Percentiles rank a stretch among this genome's conserved stretches.
Conservation (phyloP, 2,329 filamentous ascomycete species). For the Sclerotinia glacialis region DNA sequence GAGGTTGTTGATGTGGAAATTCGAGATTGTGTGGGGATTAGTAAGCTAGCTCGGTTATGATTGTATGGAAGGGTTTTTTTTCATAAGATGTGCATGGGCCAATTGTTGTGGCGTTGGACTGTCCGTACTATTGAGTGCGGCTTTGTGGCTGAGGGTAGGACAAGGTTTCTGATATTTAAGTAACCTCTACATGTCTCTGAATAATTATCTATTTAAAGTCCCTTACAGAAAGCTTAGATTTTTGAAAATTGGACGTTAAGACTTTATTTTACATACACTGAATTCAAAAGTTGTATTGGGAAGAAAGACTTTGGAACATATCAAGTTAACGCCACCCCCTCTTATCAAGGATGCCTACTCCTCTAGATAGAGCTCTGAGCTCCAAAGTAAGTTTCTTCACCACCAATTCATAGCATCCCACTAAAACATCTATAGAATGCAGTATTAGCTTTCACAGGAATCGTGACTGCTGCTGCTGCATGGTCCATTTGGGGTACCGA, state of each 20-base stretch:
- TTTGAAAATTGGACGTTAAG: neutral
- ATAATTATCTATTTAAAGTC: neutral
- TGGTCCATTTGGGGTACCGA: constrained; percentile 82
- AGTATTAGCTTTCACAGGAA: constrained; percentile 72
- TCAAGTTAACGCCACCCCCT: constrained; percentile 17
- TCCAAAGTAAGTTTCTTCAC: constrained; percentile 56
- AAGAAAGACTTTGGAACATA: neutral
- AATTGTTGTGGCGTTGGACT: neutral
- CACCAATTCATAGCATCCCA: neutral
- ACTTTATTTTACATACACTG: neutral
- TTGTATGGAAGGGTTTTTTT: constrained; percentile 16
- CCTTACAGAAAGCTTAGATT: neutral
- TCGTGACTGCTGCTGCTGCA: constrained; percentile 75
- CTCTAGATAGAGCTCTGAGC: constrained; percentile 64
- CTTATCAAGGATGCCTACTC: constrained; percentile 59
- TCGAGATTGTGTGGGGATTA: constrained; percentile 26
- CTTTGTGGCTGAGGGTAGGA: neutral
- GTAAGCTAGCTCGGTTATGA: constrained; percentile 25
- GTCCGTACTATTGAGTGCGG: neutral
- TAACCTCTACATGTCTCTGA: neutral
- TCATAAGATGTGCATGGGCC: constrained; percentile 1
- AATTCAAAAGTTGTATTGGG: neutral
- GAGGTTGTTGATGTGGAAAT: constrained; percentile 22
- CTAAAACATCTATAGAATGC: constrained; percentile 53
- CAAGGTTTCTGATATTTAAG: constrained; percentile 8